A percentile compares a stretch with the other conserved stretches of the same genome.
phyloP scores from a whole-genome alignment of 2,329 filamentous ascomycete genomes.

The Exophiala mesophila region DNA sequence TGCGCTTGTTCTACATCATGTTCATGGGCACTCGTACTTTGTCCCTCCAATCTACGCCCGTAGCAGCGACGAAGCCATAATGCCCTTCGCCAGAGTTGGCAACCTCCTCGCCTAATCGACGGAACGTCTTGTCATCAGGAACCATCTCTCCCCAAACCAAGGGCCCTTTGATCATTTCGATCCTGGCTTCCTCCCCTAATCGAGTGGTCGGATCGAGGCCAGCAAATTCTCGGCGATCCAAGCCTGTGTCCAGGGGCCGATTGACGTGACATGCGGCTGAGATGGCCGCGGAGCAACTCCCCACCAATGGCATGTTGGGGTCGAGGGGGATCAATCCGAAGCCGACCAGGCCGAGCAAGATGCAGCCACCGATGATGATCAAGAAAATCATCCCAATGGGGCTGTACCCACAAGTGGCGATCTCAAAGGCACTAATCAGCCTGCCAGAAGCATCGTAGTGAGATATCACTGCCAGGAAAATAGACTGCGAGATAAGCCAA shows the following conservation, averaged over 20 bases:
- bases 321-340: conserved; percentile 19
- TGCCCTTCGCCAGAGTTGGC: not conserved
- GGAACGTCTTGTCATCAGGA: not conserved
- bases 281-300: conserved; percentile 31
- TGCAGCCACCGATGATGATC: conserved; percentile 7
- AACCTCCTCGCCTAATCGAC: not conserved
- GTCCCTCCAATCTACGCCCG: conserved; percentile 1
- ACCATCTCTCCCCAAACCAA: conserved; percentile 4
- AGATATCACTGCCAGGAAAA: conserved; percentile 37
- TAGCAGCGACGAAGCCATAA: conserved; percentile 4
- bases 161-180: conserved; percentile 1
- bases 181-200: not conserved
- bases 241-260: not conserved
- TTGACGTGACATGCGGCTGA: conserved; percentile 29
- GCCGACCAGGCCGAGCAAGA: conserved; percentile 11
- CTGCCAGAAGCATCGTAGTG: conserved; percentile 11
- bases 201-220: not conserved
- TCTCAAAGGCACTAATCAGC: not conserved
- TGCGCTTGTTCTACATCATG: too few species aligned
- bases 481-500: conserved; percentile 40
- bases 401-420: conserved; percentile 21
- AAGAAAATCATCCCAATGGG: conserved; percentile 16
- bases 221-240: not conserved
- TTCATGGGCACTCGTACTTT: not conserved
- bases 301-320: conserved; percentile 27